Base-by-base conservation (phyloP, 2,329 filamentous ascomycete genomes). In the Penicillium oxalicum region DNA sequence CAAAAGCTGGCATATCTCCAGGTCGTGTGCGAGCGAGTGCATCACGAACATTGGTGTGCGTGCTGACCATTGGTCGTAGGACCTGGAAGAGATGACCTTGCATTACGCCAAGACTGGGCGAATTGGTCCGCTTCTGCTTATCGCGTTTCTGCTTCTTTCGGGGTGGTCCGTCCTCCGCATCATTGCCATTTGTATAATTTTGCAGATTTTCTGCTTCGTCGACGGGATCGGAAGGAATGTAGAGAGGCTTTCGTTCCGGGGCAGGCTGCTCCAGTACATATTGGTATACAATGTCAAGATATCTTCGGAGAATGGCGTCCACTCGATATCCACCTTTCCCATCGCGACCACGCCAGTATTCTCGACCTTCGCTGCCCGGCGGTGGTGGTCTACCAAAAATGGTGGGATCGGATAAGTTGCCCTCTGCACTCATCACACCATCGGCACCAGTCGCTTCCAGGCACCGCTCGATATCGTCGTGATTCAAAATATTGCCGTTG, bases 71-170 rank as follows among this genome's bases (percentile, higher is more conserved):
- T 29, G 91, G 84, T 12, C 91, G 81, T 24, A 97, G 79, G 26
- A 98, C 79, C 66, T 95, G 87, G 75, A 98, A 98, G 38, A 96
- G 80, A 68, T 98, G 93, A 0, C 89, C 83, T 68, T 97, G 91
- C 77, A 96, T 88, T 32, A 83, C 83, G 9, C 80, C 77, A 41
- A 95, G 75, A 66, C 93, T 97, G 3, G 79, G 76, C 25, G 78
- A 77, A 3, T 64, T 67, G 73, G 80, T 61, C 56, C 72, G 67
- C 51, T 73, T 70, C 9, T 60, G 55, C 54, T 74, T 75, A 51
- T 71, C 68, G 7, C 58, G 62, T 57, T 72, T 74, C 44, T 75
- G 74, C 46, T 70, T 71, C 53, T 79, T 70, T 50, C 72, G 69
- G 12, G 76, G 73, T 28, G 78, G 78, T 40, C 76, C 69, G 26